Conservation (phyloP, 192 early-diverging fungal genomes). For the Piromyces finnis region DNA sequence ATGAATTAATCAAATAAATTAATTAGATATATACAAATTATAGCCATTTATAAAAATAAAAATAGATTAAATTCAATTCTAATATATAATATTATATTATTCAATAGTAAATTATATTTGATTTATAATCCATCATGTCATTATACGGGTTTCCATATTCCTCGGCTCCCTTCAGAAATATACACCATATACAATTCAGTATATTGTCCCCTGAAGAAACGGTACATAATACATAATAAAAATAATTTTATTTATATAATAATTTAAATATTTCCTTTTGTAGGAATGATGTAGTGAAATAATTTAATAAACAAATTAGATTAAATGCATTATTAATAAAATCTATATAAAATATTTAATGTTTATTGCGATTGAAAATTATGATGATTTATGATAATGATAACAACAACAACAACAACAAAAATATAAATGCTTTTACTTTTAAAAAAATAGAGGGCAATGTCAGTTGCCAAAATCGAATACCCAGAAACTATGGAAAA, state of each 20-base stretch:
- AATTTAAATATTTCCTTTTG: too few species aligned
- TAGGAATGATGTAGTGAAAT: too few species aligned
- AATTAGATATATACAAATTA: too few species aligned
- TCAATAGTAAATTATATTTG: neutral
- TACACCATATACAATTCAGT: slow-evolving; percentile 86
- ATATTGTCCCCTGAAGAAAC: slow-evolving; percentile 91
- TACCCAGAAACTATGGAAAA: slow-evolving; percentile 69
- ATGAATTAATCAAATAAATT: too few species aligned
- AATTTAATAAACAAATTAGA: too few species aligned
- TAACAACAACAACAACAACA: too few species aligned
- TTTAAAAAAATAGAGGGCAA: slow-evolving; percentile 84
- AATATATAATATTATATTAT: neutral
- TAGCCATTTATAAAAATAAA: too few species aligned
- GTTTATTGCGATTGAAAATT: too few species aligned
- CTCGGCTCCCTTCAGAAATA: slow-evolving; percentile 62
- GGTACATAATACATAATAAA: slow-evolving; percentile 39
- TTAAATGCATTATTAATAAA: too few species aligned
- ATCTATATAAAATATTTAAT: too few species aligned
- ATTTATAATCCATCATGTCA: neutral
- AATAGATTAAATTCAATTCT: neutral
- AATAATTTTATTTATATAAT: neutral
- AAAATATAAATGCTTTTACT: too few species aligned
- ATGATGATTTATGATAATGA: too few species aligned
- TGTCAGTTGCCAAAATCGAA: slow-evolving; percentile 92
- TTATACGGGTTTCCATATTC: slow-evolving; percentile 46